Evolutionary conservation across 345 rosid genomes (phyloP).

Genomic region (Linum tenue): DNA sequence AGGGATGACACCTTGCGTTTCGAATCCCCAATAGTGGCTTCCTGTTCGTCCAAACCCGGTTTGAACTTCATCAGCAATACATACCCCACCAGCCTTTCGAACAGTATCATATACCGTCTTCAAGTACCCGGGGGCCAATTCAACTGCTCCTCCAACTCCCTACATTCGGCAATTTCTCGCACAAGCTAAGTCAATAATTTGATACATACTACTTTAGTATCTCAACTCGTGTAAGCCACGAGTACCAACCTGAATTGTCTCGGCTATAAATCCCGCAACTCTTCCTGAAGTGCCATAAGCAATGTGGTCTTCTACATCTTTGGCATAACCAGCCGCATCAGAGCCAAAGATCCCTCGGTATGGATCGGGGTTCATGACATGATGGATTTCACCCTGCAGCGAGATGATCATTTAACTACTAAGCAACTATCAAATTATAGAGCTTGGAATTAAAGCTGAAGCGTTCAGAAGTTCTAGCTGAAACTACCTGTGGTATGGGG

Average conservation of each 20-base stretch:
- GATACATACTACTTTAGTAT: neutral
- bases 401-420: neutral
- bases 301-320: conserved; percentile 85
- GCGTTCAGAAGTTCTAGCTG: neutral
- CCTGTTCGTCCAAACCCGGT: conserved; percentile 91
- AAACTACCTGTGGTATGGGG: conserved; percentile 73
- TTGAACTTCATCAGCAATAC: conserved; percentile 97
- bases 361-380: conserved; percentile 87
- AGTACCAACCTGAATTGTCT: conserved; percentile 75
- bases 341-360: conserved; percentile 79
- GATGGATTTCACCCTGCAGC: conserved; percentile 84
- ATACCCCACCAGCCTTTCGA: conserved; percentile 74
- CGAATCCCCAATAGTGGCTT: conserved; percentile 91
- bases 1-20: conserved; percentile 86
- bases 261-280: conserved; percentile 90
- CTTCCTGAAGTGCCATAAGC: conserved; percentile 82
- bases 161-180: conserved; percentile 14
- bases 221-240: conserved; percentile 3
- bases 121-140: conserved; percentile 87
- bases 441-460: too few species aligned
- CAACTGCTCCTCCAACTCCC: conserved; percentile 98
- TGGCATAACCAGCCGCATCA: conserved; percentile 65
- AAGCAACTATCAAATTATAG: too few species aligned
- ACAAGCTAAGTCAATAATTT: neutral
- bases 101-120: conserved; percentile 73